phyloP scores from a whole-genome alignment of 768 basidiomycete species.

The Suillus luteus region DNA sequence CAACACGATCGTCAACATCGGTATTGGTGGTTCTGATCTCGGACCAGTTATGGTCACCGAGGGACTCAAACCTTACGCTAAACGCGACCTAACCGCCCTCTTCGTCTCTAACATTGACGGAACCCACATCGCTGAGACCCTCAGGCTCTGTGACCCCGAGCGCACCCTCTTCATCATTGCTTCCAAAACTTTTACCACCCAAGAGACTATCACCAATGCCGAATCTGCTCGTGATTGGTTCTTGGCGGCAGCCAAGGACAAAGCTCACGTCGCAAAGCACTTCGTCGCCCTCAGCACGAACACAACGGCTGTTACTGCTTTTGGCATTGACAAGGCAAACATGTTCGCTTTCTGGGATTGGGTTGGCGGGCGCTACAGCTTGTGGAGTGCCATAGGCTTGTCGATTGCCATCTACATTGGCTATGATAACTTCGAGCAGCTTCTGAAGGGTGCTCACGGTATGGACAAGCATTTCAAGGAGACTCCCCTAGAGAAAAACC shows the following conservation, averaged over 20 bases:
- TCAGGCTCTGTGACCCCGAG: constrained; percentile 82
- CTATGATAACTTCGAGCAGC: constrained; percentile 88
- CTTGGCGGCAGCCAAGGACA: constrained; percentile 78
- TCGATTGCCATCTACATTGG: constrained; percentile 93
- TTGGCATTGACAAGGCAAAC: constrained; percentile 88
- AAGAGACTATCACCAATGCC: constrained; percentile 99
- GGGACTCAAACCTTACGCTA: constrained; percentile 90
- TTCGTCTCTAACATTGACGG: constrained; percentile 99
- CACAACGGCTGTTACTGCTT: constrained; percentile 87
- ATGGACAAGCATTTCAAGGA: constrained; percentile 98
- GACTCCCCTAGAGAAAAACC: constrained; percentile 83
- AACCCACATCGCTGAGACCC: constrained; percentile 90
- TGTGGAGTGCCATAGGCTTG: constrained; percentile 98
- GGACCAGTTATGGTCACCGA: constrained; percentile 99
- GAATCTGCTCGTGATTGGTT: constrained; percentile 95
- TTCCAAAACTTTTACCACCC: constrained; percentile 99
- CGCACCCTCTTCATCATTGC: constrained; percentile 97
- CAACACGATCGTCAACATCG: constrained; percentile 95
- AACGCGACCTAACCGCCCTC: constrained; percentile 82
- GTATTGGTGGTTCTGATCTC: constrained; percentile 97
- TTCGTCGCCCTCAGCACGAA: constrained; percentile 99
- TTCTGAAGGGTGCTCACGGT: constrained; percentile 90
- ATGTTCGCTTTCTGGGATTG: constrained; percentile 99
- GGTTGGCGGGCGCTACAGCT: constrained; percentile 97
- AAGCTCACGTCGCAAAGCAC: constrained; percentile 95